These are phyloP conservation scores for Schoenoplectus tabernaemontani DNA, from an alignment of 202 grass and related monocot genomes.

Conservation along the genomic window DNA sequence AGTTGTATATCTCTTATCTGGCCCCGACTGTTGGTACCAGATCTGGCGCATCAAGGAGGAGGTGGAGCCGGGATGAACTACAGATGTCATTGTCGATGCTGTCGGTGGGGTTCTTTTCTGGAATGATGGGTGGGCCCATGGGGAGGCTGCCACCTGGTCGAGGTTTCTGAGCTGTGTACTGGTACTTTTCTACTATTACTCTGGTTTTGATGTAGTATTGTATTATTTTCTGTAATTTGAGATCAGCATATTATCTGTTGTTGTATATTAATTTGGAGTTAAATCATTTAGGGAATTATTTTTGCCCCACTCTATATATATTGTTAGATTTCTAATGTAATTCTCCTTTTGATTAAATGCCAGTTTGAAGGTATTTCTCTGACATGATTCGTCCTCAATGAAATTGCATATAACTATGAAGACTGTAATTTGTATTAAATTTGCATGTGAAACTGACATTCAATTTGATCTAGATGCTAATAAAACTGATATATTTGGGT, in stretches of 20 bases:
- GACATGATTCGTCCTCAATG: neutral
- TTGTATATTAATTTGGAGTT: too few relatives aligned
- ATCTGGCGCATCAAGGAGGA: conserved; percentile 19
- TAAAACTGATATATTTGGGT: neutral
- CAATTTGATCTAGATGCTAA: neutral
- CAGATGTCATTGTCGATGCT: conserved; percentile 53
- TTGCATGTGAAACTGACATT: neutral
- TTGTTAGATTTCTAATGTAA: neutral
- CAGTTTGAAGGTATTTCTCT: neutral
- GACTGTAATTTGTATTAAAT: neutral
- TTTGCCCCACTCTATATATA: neutral
- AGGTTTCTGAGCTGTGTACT: neutral
- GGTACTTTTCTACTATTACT: neutral
- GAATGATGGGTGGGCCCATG: conserved; percentile 19
- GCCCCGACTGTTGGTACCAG: conserved; percentile 25
- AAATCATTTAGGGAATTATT: neutral
- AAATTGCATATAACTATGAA: neutral
- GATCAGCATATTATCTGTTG: too few relatives aligned
- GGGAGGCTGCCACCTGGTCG: neutral
- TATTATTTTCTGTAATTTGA: neutral
- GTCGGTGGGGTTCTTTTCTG: conserved; percentile 51
- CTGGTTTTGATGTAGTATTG: neutral
- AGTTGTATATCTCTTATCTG: conserved; percentile 37
- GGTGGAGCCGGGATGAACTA: conserved; percentile 52
- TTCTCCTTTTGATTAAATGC: neutral